Base-by-base conservation (phyloP, 768 basidiomycete species). In the Agaricus subrufescens region DNA sequence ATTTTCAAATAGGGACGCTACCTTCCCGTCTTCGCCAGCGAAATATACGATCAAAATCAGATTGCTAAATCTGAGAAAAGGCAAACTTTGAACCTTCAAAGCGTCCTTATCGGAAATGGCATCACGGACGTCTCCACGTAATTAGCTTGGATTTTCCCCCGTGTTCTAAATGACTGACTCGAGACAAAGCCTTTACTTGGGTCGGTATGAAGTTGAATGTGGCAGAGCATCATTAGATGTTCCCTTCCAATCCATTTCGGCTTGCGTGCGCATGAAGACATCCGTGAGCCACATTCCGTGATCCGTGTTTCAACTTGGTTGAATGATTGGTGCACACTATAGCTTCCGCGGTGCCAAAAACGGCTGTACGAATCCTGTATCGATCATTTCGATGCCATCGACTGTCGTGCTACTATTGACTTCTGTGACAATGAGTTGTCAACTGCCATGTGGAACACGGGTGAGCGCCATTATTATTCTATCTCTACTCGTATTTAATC, bases 11-110 rank as follows among this genome's bases (percentile, higher is more conserved):
- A 87, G 87, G 89, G 86, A 3, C 81, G 83, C 5, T 87, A 88
- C 63, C 72, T 89, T 1, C 87, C 86, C 1, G 72, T 87, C 3
- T 93, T 92, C 58, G 91, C 89, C 0, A 79, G 86, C 14, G 84
- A 86, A 29, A 82, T 93, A 14, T 80, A 85, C 50, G 91, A 93
- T 68, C 81, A 86, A 60, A 92, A 94, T 66, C 64, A 69, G 46
- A 64, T 73, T 30, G 74, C 87, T 9, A 66, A 74, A 43, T 66
- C 74, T 23, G 81, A 73, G 9, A 86, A 78, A 67, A 19, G 85
- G 77, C 58, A 77, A 68, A 61, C 73, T 62, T 60, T 92, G 60
- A 91, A 91, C 66, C 72, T 92, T 3, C 71, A 79, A 56, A 85
- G 82, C 56, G 76, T 88, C 15, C 72, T 91, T 64, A 91, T 91